A percentile compares a stretch with the other conserved stretches of the same genome.
Conservation (phyloP, 306 rosid species). For the Prunus dulcis region DNA sequence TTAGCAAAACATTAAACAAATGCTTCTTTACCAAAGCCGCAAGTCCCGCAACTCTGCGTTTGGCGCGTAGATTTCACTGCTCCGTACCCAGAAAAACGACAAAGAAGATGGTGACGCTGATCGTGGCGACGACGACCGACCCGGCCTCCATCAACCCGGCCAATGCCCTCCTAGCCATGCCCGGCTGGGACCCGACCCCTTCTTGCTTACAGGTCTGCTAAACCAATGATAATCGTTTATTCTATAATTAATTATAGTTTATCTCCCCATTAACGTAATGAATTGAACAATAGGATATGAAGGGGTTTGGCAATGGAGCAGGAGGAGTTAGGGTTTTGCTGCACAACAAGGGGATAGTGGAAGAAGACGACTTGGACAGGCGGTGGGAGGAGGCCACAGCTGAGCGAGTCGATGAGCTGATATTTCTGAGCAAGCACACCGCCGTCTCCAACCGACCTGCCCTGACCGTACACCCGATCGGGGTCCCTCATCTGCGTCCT, state of each 20-base stretch:
- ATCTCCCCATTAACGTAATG: not conserved
- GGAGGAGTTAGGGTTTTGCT: conserved; percentile 47
- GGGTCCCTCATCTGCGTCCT: conserved; percentile 86
- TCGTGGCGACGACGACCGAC: conserved; percentile 79
- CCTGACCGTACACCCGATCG: conserved; percentile 88
- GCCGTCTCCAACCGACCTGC: conserved; percentile 92
- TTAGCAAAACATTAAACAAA: not conserved
- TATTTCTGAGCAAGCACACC: conserved; percentile 81
- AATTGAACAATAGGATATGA: conserved; percentile 45
- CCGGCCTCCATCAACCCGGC: conserved; percentile 94
- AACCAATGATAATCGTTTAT: not conserved
- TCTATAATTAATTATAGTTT: not conserved
- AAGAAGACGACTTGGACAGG: conserved; percentile 62
- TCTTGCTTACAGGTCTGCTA: conserved; percentile 51
- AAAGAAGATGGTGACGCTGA: conserved; percentile 54
- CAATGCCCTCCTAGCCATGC: conserved; percentile 61
- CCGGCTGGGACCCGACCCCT: conserved; percentile 73
- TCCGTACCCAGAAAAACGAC: not conserved
- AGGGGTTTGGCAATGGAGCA: conserved; percentile 43
- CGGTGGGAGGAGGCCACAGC: conserved; percentile 78
- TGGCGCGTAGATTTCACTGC: not conserved
- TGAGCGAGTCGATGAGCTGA: conserved; percentile 67
- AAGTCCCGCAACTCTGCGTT: not conserved
- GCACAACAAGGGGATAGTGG: conserved; percentile 58
- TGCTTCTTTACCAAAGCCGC: not conserved